Conservation (phyloP, 768 basidiomycete genomes). For the Lepiota subincarnata region DNA sequence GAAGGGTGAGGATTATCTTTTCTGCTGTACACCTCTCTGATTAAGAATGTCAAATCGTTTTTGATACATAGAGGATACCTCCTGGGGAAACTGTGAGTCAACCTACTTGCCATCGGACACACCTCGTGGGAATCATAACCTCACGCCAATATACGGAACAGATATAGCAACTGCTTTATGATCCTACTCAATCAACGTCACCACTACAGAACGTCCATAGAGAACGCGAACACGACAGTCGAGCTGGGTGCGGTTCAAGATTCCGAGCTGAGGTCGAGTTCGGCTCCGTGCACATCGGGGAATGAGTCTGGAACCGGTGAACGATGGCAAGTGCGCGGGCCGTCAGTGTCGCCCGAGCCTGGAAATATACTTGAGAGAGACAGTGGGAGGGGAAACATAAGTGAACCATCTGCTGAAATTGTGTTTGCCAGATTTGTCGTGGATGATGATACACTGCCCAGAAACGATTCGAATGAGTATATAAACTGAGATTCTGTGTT, state of each 20-base stretch:
- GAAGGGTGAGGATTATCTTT: neutral
- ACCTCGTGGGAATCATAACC: neutral
- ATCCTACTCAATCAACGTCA: neutral
- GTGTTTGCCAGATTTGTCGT: too few relatives aligned
- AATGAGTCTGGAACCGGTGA: too few relatives aligned
- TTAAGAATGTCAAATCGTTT: neutral
- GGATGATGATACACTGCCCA: too few relatives aligned
- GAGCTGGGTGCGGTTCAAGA: neutral
- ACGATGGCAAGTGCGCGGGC: too few relatives aligned
- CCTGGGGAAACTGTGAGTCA: neutral
- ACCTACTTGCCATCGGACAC: neutral
- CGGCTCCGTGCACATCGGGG: neutral
- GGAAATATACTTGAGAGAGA: too few relatives aligned
- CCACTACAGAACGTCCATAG: neutral
- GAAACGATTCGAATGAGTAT: too few relatives aligned
- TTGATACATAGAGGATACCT: neutral
- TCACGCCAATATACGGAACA: neutral
- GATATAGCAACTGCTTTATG: neutral
- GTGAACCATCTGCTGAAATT: too few relatives aligned
- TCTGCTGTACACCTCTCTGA: too few relatives aligned
- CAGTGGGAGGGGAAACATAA: too few relatives aligned
- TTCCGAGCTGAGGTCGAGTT: neutral
- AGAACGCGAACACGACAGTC: neutral
- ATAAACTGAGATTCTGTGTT: too few relatives aligned
- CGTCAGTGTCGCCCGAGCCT: too few relatives aligned